Evolutionary conservation across 768 basidiomycete genomes (phyloP).

Genomic region (Amanita rimosa): DNA sequence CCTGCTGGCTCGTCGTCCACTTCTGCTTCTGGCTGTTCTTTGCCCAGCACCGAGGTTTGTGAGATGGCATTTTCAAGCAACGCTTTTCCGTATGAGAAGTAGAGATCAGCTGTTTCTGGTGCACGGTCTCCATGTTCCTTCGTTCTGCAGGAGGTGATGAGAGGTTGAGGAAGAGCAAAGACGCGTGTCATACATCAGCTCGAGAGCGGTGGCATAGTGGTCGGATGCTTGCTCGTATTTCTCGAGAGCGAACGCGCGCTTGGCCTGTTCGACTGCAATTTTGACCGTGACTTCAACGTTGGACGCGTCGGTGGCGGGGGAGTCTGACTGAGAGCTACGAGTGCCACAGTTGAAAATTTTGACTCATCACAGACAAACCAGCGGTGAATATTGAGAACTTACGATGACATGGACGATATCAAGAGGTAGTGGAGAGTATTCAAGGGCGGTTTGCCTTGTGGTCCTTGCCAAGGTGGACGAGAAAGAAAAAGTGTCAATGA

Average conservation of each 20-base stretch:
- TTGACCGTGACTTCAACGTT: constrained; percentile 28
- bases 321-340: not conserved
- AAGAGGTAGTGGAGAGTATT: not conserved
- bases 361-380: not conserved
- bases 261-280: constrained; percentile 61
- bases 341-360: not conserved
- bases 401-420: not conserved
- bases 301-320: constrained; percentile 16
- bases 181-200: constrained; percentile 50
- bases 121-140: constrained; percentile 68
- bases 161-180: not conserved
- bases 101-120: constrained; percentile 76
- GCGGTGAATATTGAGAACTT: not conserved
- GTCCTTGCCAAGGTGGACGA: not conserved
- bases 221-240: constrained; percentile 84
- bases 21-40: constrained; percentile 58
- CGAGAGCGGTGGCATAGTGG: constrained; percentile 74
- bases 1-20: constrained; percentile 29
- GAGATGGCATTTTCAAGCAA: constrained; percentile 86
- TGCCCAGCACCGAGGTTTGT: constrained; percentile 81
- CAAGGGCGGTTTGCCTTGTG: not conserved
- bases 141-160: constrained; percentile 34
- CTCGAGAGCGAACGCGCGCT: constrained; percentile 80
- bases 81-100: constrained; percentile 89
- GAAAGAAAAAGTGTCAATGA: not conserved